A percentile compares a stretch with the other conserved stretches of the same genome.
Conservation (phyloP, 1,284 basidiomycete genomes). For the Pulchroboletus neoregius region DNA sequence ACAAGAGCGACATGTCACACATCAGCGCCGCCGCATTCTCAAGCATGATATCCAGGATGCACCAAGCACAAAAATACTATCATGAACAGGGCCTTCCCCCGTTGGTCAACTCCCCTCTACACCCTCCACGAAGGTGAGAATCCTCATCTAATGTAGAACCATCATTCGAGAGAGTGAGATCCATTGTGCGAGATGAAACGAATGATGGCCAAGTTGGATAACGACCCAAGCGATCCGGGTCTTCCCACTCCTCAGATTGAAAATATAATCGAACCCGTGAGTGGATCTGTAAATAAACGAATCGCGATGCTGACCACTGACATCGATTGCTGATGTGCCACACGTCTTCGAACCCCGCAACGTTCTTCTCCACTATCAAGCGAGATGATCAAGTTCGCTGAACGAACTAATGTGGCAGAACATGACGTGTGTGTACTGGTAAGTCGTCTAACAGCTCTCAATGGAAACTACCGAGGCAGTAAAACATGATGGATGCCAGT, state of each 20-base stretch:
- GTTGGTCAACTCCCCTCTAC: conserved; percentile 1
- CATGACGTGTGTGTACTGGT: conserved; percentile 1
- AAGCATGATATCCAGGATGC: conserved; percentile 3
- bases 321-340: conserved; percentile 6
- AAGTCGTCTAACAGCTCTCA: not conserved
- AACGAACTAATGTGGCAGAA: conserved; percentile 9
- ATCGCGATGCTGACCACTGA: not conserved
- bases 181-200: not conserved
- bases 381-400: conserved; percentile 18
- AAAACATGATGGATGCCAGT: conserved; percentile 1
- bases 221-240: conserved; percentile 3
- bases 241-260: conserved; percentile 9
- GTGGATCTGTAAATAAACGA: conserved; percentile 8
- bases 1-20: conserved; percentile 8
- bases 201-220: not conserved
- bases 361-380: conserved; percentile 25
- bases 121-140: conserved; percentile 10
- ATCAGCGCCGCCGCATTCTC: conserved; percentile 11
- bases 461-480: conserved; percentile 3
- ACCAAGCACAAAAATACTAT: conserved; percentile 11
- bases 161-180: not conserved
- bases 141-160: not conserved
- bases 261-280: conserved; percentile 5
- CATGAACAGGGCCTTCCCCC: conserved; percentile 5
- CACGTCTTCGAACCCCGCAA: conserved; percentile 26